Evolutionary conservation across 805 yeast species (phyloP).

Genomic region (Metschnikowia colocasiae): DNA sequence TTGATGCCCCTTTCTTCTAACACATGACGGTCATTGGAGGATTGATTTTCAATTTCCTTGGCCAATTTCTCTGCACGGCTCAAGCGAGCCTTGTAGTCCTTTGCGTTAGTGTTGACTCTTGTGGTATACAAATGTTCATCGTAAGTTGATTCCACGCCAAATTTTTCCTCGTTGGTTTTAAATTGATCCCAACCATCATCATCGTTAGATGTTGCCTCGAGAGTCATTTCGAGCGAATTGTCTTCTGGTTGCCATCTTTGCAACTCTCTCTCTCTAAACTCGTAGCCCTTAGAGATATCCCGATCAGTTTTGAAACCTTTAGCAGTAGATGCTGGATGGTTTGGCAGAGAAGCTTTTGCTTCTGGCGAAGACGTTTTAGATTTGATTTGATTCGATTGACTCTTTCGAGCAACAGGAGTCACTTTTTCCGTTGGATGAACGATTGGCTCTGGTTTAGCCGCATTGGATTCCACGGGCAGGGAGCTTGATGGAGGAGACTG

Average conservation of each 20-base stretch:
- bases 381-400: background rate
- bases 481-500: background rate
- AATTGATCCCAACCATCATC: conserved; percentile 83
- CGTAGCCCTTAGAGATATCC: conserved; percentile 61
- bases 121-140: conserved; percentile 90
- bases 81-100: conserved; percentile 64
- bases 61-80: conserved; percentile 77
- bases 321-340: background rate
- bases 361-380: conserved; percentile 3
- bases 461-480: background rate
- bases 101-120: conserved; percentile 60
- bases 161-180: conserved; percentile 81
- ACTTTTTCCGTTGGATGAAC: background rate
- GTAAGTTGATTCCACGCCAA: conserved; percentile 80
- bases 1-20: conserved; percentile 86
- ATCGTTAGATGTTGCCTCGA: conserved; percentile 33
- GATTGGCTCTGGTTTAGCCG: background rate
- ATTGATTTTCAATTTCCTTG: conserved; percentile 69
- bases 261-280: conserved; percentile 63
- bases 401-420: background rate
- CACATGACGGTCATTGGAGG: conserved; percentile 67
- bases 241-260: conserved; percentile 82
- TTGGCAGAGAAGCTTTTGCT: background rate
- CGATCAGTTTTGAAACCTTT: conserved; percentile 70
- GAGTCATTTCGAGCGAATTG: conserved; percentile 26